Conservation (phyloP, 1,139 yeast genomes). For the Candida anutae region DNA sequence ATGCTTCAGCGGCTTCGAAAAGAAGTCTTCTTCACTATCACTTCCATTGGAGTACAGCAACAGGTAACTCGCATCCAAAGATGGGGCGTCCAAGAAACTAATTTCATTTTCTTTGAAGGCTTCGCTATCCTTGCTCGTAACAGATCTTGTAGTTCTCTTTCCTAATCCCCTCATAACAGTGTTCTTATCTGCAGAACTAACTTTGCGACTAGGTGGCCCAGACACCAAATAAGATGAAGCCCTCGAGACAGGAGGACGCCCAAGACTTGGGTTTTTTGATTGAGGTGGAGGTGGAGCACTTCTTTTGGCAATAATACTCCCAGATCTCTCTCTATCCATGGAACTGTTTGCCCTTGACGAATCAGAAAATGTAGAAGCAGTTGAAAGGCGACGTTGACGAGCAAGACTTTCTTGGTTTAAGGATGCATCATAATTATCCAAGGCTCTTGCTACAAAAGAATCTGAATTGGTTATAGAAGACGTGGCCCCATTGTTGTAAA, state of each 20-base stretch:
- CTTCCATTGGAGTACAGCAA: slow-evolving; percentile 6
- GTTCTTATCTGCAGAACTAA: slow-evolving; percentile 2
- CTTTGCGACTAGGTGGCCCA: slow-evolving; percentile 3
- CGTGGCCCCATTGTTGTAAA: too few species aligned
- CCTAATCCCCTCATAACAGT: neutral
- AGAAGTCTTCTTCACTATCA: slow-evolving; percentile 22
- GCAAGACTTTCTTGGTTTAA: too few species aligned
- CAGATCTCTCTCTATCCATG: slow-evolving; percentile 10
- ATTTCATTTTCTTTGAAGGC: slow-evolving; percentile 62
- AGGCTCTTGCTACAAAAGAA: too few species aligned
- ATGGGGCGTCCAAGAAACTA: slow-evolving; percentile 69
- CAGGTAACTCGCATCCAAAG: slow-evolving; percentile 18
- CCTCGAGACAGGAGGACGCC: slow-evolving; percentile 2
- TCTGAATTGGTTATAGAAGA: too few species aligned
- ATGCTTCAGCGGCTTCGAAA: slow-evolving; percentile 19
- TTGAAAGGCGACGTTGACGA: too few species aligned
- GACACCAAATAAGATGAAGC: slow-evolving; percentile 6
- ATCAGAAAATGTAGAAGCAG: too few species aligned
- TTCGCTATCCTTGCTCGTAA: slow-evolving; percentile 23
- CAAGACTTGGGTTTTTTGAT: slow-evolving; percentile 7
- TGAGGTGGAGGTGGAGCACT: slow-evolving; percentile 77
- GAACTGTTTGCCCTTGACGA: neutral
- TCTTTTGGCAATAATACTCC: slow-evolving; percentile 50
- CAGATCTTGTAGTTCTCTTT: slow-evolving; percentile 5
- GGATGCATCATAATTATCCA: too few species aligned